Base-by-base conservation (phyloP, 805 yeast species). In the Wickerhamiella spandovensis region DNA sequence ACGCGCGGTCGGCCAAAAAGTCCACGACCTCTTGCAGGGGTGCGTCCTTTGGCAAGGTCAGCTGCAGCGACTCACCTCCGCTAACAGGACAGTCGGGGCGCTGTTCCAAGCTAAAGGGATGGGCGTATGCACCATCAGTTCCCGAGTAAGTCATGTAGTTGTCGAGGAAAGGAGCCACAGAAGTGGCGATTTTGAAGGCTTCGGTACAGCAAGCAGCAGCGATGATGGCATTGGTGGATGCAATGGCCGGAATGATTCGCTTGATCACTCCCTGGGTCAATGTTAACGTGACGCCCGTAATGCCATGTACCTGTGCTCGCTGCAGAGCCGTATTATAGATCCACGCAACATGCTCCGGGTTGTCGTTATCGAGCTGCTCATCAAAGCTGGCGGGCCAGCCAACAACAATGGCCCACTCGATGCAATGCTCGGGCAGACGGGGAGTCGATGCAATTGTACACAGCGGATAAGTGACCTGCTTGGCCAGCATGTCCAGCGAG, bases 381-480 rank as follows among this genome's bases (percentile, higher is more conserved):
- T 66, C 71, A 9, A 45, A 39, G 9, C 51, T 42, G 5, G 52
- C 55, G 1, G 81, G 81, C 95, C 95, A 86, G 56, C 78, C 81
- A 2, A 85, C 69, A 30, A 79, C 81, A 52, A 79, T 77, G 0
- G 90, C 88, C 83, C 92, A 90, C 63, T 89, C 95, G 9, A 90
- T 81, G 59, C 97, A 88, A 65, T 90, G 97, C 58, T 89, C 96
- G 0, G 96, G 92, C 8, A 87, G 66, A 53, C 97, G 68, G n/a
- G 97, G 97, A 8, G 92, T 87, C 52, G 88, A 84, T 2, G 96
- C 95, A 48, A 92, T 81, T 0, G 97, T 92, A 65, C 97, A 92
- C 56, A 90, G 80, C 1, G 97, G 97, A 58, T 80, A 85, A 0
- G 87, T 81, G 9, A 71, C 69, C 53, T 74, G 77, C 23, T 69